Percentiles rank a stretch among this genome's conserved stretches.
These are phyloP conservation scores for Kalanchoe fedtschenkoi DNA, from an alignment of 164 flowering plant species.

Conservation along the genomic window DNA sequence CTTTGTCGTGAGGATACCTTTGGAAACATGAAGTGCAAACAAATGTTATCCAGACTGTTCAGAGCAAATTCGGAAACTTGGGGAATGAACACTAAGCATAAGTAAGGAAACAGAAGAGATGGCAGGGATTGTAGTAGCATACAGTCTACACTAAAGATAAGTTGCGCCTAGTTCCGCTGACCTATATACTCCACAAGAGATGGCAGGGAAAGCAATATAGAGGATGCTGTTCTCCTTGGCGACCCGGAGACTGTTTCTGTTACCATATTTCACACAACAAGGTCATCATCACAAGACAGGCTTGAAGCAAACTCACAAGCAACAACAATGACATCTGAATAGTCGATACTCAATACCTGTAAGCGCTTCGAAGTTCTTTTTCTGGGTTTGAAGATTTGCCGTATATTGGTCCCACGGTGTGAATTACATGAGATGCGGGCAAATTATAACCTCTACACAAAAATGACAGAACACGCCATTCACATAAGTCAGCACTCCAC, in stretches of 20 bases:
- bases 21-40: not conserved
- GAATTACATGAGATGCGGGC: constrained; percentile 82
- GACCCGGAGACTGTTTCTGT: constrained; percentile 63
- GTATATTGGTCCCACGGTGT: constrained; percentile 92
- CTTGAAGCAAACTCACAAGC: not conserved
- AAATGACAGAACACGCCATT: constrained; percentile 7
- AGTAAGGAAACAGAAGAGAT: not conserved
- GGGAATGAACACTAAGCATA: no score
- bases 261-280: constrained; percentile 6
- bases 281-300: constrained; percentile 2
- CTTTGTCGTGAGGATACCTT: constrained; percentile 87
- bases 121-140: not conserved
- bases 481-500: not conserved
- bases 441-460: constrained; percentile 63
- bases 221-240: constrained; percentile 72
- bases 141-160: not conserved
- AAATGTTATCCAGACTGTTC: not conserved
- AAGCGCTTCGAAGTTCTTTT: constrained; percentile 53
- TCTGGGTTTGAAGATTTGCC: constrained; percentile 42
- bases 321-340: not conserved
- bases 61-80: not conserved
- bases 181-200: constrained; percentile 87
- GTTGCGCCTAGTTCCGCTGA: constrained; percentile 15
- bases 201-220: constrained; percentile 85
- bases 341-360: constrained; percentile 38